A percentile compares a stretch with the other conserved stretches of the same genome.
Conservation (phyloP, 371 early-diverging fungal genomes). For the Chytridium lagenaria region DNA sequence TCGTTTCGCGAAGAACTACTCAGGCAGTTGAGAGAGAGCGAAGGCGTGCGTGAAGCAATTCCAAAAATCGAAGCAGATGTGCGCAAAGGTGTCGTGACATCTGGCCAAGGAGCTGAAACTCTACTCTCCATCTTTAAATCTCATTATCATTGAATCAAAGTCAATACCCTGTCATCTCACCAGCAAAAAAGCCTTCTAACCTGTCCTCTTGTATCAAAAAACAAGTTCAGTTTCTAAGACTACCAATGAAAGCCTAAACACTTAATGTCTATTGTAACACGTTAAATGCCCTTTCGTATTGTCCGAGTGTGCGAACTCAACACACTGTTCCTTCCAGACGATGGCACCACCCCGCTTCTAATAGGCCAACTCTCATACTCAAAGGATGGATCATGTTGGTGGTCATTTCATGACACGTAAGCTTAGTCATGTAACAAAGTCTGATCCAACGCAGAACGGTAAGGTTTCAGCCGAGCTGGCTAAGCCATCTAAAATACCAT, state of each 20-base stretch:
- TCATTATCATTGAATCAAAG: background rate
- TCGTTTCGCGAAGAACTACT: slow-evolving; percentile 66
- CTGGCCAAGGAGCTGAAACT: background rate
- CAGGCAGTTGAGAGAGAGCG: background rate
- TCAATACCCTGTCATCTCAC: background rate
- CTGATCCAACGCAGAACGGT: no score
- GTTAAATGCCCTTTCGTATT: background rate
- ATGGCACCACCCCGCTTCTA: background rate
- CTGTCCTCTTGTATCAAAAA: background rate
- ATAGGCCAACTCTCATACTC: background rate
- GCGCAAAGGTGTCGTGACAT: background rate
- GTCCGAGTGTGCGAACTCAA: background rate
- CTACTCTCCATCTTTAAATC: background rate
- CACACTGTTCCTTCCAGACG: background rate
- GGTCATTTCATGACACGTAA: slow-evolving; percentile 5
- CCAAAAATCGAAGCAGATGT: slow-evolving; percentile 20
- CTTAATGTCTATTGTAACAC: no score
- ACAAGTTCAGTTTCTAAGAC: background rate
- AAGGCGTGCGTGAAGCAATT: background rate
- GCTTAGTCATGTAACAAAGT: no score
- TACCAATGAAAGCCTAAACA: no score
- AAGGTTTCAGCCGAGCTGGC: background rate
- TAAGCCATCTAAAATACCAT: background rate
- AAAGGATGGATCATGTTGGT: background rate
- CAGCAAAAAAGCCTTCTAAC: background rate